Percentiles rank a stretch among this genome's conserved stretches.
phyloP scores from a whole-genome alignment of 495 filamentous ascomycete species.

The Chaetomium cochliodes region DNA sequence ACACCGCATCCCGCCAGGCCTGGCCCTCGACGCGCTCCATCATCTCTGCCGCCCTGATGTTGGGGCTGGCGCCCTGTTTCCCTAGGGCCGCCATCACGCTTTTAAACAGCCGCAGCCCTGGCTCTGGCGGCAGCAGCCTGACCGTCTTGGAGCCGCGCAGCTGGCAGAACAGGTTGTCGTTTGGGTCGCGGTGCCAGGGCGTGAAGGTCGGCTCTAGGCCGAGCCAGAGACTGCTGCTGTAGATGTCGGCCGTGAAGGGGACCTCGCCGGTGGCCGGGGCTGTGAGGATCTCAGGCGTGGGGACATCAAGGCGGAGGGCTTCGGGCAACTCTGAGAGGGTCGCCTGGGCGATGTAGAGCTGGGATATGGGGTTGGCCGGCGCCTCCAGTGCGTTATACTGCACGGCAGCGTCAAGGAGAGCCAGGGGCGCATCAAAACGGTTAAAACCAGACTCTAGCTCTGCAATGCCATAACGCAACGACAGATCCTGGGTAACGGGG shows the following conservation, averaged over 20 bases:
- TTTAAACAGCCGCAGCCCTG: conserved; percentile 61
- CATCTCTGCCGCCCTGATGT: conserved; percentile 83
- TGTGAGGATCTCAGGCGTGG: conserved; percentile 62
- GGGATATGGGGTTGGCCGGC: conserved; percentile 19
- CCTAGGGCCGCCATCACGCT: conserved; percentile 52
- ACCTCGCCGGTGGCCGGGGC: conserved; percentile 24
- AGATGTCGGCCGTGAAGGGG: conserved; percentile 61
- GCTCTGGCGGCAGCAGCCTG: conserved; percentile 62
- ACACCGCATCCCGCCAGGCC: conserved; percentile 67
- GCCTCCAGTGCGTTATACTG: conserved; percentile 31
- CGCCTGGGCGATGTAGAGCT: conserved; percentile 83
- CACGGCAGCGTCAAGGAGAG: conserved; percentile 38
- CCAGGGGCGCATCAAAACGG: conserved; percentile 40
- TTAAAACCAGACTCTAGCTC: conserved; percentile 28
- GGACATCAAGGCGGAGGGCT: conserved; percentile 61
- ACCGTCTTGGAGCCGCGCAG: conserved; percentile 70
- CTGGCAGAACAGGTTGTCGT: conserved; percentile 90
- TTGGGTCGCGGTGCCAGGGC: conserved; percentile 87
- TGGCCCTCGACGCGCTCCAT: conserved; percentile 73
- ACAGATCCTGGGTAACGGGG: neutral
- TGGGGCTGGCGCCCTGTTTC: conserved; percentile 44
- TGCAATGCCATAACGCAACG: neutral
- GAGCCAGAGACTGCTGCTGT: conserved; percentile 84
- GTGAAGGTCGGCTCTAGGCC: conserved; percentile 83
- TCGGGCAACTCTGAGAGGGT: conserved; percentile 63